These are phyloP conservation scores for Fusarium nurragi DNA, from an alignment of 2,329 filamentous ascomycete species.

Conservation along the genomic window DNA sequence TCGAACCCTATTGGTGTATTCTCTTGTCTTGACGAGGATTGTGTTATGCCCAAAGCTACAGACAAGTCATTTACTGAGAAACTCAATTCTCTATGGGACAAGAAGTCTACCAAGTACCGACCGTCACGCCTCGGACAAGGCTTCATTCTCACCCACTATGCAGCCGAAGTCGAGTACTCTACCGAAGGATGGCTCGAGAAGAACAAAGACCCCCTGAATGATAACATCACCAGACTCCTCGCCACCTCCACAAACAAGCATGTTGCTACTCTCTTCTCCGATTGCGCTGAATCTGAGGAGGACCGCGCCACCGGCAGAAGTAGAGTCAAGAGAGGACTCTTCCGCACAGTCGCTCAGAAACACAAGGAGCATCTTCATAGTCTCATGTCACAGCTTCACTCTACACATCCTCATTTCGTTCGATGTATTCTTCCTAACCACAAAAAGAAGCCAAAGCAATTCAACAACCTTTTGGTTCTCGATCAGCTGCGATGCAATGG, in stretches of 20 bases:
- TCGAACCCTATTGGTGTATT: conserved; percentile 98
- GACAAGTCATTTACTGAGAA: conserved; percentile 98
- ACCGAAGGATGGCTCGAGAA: conserved; percentile 97
- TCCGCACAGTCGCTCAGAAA: conserved; percentile 93
- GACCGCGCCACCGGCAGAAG: conserved; percentile 73
- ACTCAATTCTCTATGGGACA: conserved; percentile 95
- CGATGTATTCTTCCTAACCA: conserved; percentile 98
- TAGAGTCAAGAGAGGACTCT: conserved; percentile 95
- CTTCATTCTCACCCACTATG: conserved; percentile 96
- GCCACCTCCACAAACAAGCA: conserved; percentile 85
- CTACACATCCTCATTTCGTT: conserved; percentile 97
- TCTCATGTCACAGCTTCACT: conserved; percentile 92
- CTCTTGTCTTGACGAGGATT: conserved; percentile 96
- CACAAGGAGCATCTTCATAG: conserved; percentile 99
- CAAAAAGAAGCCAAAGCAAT: conserved; percentile 94
- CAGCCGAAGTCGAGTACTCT: conserved; percentile 96
- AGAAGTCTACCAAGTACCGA: conserved; percentile 93
- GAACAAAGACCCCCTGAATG: conserved; percentile 98
- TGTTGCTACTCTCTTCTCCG: conserved; percentile 83
- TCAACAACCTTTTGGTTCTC: conserved; percentile 89
- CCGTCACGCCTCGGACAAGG: conserved; percentile 88
- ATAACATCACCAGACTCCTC: conserved; percentile 91
- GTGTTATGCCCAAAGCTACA: conserved; percentile 98
- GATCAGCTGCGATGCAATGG: conserved; percentile 98
- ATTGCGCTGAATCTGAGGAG: conserved; percentile 86